phyloP scores from a whole-genome alignment of 768 basidiomycete species.

The Collybiopsis luxurians region DNA sequence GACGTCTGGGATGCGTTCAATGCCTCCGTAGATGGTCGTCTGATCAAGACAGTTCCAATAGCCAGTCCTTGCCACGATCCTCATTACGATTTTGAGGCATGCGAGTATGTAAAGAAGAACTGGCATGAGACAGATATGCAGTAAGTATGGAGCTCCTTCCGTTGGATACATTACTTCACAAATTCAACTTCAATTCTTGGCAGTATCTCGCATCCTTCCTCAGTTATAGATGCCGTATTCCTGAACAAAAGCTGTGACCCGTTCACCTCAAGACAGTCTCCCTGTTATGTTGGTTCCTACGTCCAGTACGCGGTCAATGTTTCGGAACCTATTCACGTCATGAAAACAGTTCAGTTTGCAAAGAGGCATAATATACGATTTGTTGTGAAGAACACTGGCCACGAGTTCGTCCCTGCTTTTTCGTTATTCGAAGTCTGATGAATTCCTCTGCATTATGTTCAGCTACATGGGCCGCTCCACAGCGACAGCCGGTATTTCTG shows the following conservation, averaged over 20 bases:
- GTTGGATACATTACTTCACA: not conserved
- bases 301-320: slow-evolving; percentile 16
- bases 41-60: slow-evolving; percentile 12
- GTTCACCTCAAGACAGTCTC: slow-evolving; percentile 9
- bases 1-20: slow-evolving; percentile 12
- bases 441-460: not conserved
- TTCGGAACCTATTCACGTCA: not conserved
- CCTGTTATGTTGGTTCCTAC: slow-evolving; percentile 15
- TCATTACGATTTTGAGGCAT: slow-evolving; percentile 7
- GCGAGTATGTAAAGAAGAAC: slow-evolving; percentile 5
- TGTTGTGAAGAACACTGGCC: slow-evolving; percentile 18
- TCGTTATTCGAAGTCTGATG: not conserved
- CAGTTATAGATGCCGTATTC: slow-evolving; percentile 18
- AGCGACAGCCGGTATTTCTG: slow-evolving; percentile 7
- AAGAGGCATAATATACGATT: slow-evolving; percentile 18
- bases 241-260: slow-evolving; percentile 20
- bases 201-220: slow-evolving; percentile 13
- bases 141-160: slow-evolving; percentile 8
- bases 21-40: slow-evolving; percentile 9
- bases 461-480: slow-evolving; percentile 14
- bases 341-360: slow-evolving; percentile 12
- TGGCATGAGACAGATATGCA: slow-evolving; percentile 14
- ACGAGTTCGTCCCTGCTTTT: slow-evolving; percentile 7
- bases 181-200: not conserved
- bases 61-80: slow-evolving; percentile 11